These are phyloP conservation scores for Daedaleopsis nitida DNA, from an alignment of 768 basidiomycete species.

Conservation along the genomic window DNA sequence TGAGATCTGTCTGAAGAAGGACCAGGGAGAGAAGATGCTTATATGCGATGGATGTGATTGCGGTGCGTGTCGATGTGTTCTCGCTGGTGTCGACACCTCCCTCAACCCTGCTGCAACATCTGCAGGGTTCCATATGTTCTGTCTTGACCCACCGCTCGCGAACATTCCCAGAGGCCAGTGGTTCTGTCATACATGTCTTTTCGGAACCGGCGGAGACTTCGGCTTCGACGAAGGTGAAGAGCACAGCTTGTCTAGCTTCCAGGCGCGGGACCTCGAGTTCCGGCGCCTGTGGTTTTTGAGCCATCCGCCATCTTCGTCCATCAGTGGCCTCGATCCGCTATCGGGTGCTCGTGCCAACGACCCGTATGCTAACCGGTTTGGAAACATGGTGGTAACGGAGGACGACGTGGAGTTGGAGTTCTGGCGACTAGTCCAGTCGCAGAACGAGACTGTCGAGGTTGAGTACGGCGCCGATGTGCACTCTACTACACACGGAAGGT, in stretches of 20 bases:
- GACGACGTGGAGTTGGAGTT: slow-evolving; percentile 94
- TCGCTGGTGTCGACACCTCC: background rate
- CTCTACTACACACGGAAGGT: slow-evolving; percentile 97
- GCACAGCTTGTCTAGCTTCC: slow-evolving; percentile 89
- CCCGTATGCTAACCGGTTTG: slow-evolving; percentile 55
- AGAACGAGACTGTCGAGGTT: slow-evolving; percentile 90
- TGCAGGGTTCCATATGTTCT: slow-evolving; percentile 94
- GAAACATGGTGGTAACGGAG: slow-evolving; percentile 73
- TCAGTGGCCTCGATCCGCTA: slow-evolving; percentile 12
- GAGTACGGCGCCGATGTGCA: slow-evolving; percentile 99
- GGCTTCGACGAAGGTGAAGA: slow-evolving; percentile 99
- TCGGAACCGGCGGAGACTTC: slow-evolving; percentile 92
- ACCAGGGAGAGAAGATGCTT: slow-evolving; percentile 89
- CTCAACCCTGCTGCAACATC: background rate
- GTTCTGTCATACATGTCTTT: slow-evolving; percentile 92
- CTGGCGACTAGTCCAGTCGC: slow-evolving; percentile 92
- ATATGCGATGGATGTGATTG: slow-evolving; percentile 88
- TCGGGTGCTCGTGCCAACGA: slow-evolving; percentile 30
- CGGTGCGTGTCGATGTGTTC: slow-evolving; percentile 43
- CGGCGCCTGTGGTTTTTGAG: slow-evolving; percentile 84
- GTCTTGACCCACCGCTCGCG: slow-evolving; percentile 87
- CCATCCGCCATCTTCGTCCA: slow-evolving; percentile 56
- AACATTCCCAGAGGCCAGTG: slow-evolving; percentile 91
- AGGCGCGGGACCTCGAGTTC: slow-evolving; percentile 88
- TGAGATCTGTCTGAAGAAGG: slow-evolving; percentile 90